Percentiles rank a stretch among this genome's conserved stretches.
These are phyloP conservation scores for Rosellinia necatrix DNA, from an alignment of 2,329 filamentous ascomycete genomes.

Conservation along the genomic window DNA sequence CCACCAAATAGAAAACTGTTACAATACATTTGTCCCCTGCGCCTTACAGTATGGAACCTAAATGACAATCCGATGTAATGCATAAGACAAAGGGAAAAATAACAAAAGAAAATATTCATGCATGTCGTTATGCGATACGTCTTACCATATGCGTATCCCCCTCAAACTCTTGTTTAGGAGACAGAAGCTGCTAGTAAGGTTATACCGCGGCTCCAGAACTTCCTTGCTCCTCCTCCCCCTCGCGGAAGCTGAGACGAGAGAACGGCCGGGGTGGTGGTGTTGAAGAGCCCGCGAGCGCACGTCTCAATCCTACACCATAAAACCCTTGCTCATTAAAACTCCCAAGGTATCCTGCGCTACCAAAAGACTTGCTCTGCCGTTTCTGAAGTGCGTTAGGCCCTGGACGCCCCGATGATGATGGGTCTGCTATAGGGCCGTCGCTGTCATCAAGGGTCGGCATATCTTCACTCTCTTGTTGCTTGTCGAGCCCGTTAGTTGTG, in stretches of 20 bases:
- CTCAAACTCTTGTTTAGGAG: background rate
- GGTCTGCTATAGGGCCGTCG: background rate
- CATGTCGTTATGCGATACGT: too few species aligned
- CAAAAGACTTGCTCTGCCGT: constrained; percentile 35
- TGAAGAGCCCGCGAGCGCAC: constrained; percentile 28
- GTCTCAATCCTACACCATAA: constrained; percentile 32
- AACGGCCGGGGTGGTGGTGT: constrained; percentile 22
- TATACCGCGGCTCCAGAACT: constrained; percentile 27
- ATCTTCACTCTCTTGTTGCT: constrained; percentile 1
- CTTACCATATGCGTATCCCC: too few species aligned
- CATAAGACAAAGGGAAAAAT: background rate
- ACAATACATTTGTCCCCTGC: background rate
- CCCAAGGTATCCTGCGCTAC: constrained; percentile 39
- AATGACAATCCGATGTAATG: background rate
- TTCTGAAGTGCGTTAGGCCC: constrained; percentile 9
- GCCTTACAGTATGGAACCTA: background rate
- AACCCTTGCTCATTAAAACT: constrained; percentile 38
- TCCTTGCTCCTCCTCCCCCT: constrained; percentile 13
- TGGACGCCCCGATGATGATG: background rate
- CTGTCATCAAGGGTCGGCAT: background rate
- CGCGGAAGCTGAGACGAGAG: constrained; percentile 8
- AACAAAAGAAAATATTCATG: background rate
- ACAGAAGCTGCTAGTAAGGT: background rate
- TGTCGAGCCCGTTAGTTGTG: background rate
- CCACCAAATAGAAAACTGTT: background rate